These are phyloP conservation scores for Isatis lusitanica DNA, from an alignment of 441 rosid genomes.

Conservation along the genomic window DNA sequence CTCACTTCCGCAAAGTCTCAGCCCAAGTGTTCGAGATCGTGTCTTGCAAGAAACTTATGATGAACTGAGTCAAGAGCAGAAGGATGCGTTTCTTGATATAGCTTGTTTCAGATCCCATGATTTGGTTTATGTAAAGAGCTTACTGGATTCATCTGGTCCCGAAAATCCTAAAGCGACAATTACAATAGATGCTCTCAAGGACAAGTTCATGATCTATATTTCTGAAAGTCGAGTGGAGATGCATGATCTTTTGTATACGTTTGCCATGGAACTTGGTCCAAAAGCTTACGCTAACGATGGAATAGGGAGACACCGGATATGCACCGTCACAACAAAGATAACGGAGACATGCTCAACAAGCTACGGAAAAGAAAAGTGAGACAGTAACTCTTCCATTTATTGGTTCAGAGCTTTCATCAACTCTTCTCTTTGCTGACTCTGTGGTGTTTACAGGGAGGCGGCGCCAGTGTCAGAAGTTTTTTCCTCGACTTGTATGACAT, in stretches of 20 bases:
- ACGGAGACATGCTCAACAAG: background rate
- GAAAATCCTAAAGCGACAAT: background rate
- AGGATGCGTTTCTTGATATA: conserved; percentile 26
- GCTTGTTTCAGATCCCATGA: conserved; percentile 20
- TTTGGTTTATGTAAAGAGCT: conserved; percentile 10
- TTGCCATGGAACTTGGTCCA: conserved; percentile 13
- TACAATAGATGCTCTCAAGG: background rate
- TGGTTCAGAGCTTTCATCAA: background rate
- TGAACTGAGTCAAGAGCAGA: background rate
- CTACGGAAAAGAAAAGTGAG: background rate
- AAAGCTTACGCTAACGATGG: conserved; percentile 1
- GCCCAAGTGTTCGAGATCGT: background rate
- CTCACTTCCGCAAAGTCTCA: background rate
- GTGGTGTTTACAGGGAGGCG: conserved; percentile 11
- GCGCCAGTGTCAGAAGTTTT: background rate
- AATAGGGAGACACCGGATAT: background rate
- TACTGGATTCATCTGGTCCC: conserved; percentile 14
- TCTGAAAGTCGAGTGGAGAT: conserved; percentile 23
- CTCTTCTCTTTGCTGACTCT: background rate
- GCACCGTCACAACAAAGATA: background rate
- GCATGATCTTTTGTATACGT: conserved; percentile 14
- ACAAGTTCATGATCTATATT: conserved; percentile 20
- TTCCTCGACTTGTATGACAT: conserved; percentile 3
- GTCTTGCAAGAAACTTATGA: conserved; percentile 7
- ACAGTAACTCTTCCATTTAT: background rate